phyloP scores from a whole-genome alignment of 306 rosid species.

The Vigna unguiculata region DNA sequence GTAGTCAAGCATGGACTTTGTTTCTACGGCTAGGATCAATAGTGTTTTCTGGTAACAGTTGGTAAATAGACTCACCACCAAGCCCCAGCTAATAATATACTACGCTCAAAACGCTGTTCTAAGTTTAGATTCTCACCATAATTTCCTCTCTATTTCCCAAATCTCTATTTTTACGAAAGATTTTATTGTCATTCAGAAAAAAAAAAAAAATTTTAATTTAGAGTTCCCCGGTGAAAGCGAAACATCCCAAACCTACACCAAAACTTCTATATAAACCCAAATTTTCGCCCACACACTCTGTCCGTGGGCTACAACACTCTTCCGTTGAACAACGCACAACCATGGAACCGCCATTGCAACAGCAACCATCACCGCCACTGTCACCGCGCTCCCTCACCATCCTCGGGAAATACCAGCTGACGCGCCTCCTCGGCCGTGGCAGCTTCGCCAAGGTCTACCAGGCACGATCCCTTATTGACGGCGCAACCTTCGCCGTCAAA shows the following conservation, averaged over 20 bases:
- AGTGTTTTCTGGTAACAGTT: neutral
- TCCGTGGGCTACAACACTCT: neutral
- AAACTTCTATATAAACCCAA: conserved; percentile 33
- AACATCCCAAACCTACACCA: neutral
- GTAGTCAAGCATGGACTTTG: neutral
- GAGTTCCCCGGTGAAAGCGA: neutral
- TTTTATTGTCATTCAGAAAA: too few relatives aligned
- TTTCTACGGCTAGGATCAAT: neutral
- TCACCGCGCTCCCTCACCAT: conserved; percentile 22
- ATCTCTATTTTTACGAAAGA: too few relatives aligned
- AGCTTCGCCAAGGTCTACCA: conserved; percentile 86
- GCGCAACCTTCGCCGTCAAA: conserved; percentile 69
- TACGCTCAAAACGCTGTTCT: neutral
- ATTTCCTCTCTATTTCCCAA: neutral
- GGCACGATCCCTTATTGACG: conserved; percentile 59
- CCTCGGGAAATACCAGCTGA: conserved; percentile 73
- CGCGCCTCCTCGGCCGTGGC: conserved; percentile 71
- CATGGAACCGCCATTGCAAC: conserved; percentile 59
- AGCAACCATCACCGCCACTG: neutral
- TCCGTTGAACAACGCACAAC: neutral
- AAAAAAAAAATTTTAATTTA: neutral
- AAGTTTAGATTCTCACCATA: neutral
- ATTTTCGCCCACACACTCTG: neutral
- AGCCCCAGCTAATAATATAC: neutral
- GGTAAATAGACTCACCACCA: neutral